Evolutionary conservation across 2,329 filamentous ascomycete genomes (phyloP).

Genomic region (Colletotrichum cuscutae): DNA sequence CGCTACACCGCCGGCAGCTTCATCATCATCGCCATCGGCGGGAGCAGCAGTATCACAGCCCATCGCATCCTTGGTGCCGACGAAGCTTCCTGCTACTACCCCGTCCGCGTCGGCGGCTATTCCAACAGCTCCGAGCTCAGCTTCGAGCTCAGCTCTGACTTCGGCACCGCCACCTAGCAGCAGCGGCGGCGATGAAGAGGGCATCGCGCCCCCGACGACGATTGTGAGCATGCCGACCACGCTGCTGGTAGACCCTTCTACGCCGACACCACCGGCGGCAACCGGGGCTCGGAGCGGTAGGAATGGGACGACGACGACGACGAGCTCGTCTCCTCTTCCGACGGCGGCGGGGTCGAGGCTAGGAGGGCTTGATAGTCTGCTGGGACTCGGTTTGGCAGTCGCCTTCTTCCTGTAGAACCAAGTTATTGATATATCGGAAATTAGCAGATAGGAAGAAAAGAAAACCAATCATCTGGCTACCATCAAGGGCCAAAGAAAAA

Average conservation of each 20-base stretch:
- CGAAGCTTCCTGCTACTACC: not conserved
- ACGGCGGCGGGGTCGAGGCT: conserved; percentile 21
- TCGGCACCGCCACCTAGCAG: not conserved
- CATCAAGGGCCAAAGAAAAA: too few relatives aligned
- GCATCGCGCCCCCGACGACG: conserved; percentile 18
- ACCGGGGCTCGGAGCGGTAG: not conserved
- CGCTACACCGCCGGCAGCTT: not conserved
- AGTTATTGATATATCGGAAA: too few relatives aligned
- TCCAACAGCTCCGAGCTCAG: not conserved
- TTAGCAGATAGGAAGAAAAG: too few relatives aligned
- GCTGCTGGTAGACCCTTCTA: conserved; percentile 18
- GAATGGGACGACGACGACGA: conserved; percentile 6
- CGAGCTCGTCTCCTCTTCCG: not conserved
- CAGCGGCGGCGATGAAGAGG: not conserved
- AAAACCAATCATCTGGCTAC: too few relatives aligned
- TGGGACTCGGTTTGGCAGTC: not conserved
- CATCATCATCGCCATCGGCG: not conserved
- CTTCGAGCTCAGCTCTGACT: not conserved
- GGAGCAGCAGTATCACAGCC: not conserved
- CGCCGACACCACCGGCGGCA: conserved; percentile 12
- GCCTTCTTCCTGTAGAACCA: not conserved
- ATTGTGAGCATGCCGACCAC: conserved; percentile 16
- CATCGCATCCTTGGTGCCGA: not conserved
- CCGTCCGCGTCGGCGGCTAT: not conserved
- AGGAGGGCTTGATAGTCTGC: not conserved